Conservation (phyloP, 2,329 filamentous ascomycete species). For the Ascochyta rabiei region DNA sequence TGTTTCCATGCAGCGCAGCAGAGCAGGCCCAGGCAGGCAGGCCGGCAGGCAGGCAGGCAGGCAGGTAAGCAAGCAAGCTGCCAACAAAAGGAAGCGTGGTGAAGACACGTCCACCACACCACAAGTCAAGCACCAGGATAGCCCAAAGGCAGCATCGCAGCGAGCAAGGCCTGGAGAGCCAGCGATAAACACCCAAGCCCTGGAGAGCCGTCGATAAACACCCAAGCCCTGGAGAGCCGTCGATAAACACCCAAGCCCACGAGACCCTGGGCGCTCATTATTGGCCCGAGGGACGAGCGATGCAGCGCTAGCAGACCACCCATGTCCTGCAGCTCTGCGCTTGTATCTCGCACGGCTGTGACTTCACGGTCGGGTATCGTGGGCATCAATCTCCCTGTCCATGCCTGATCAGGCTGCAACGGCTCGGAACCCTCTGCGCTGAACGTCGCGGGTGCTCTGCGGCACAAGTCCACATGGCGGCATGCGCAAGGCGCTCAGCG, state of each 20-base stretch:
- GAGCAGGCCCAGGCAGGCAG: background rate
- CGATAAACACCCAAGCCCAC: slow-evolving; percentile 10
- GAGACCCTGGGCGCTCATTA: slow-evolving; percentile 18
- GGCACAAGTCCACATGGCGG: background rate
- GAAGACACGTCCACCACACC: slow-evolving; percentile 6
- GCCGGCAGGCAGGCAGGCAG: too few species aligned
- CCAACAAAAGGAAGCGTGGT: background rate
- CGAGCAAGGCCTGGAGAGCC: slow-evolving; percentile 6
- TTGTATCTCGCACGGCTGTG: slow-evolving; percentile 19
- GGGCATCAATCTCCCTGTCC: slow-evolving; percentile 10
- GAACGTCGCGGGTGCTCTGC: background rate
- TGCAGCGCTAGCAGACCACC: slow-evolving; percentile 12
- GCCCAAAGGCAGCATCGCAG: slow-evolving; percentile 17
- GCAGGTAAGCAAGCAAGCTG: background rate
- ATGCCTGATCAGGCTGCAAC: background rate
- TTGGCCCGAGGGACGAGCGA: slow-evolving; percentile 19
- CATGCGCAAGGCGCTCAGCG: slow-evolving; percentile 5
- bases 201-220: slow-evolving; percentile 8
- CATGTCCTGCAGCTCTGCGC: slow-evolving; percentile 17
- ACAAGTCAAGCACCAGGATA: slow-evolving; percentile 13
- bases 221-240: slow-evolving; percentile 5
- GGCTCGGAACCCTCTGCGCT: background rate
- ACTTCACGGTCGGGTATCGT: slow-evolving; percentile 17
- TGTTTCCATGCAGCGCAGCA: background rate
- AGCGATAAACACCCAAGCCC: slow-evolving; percentile 10